Percentiles rank a stretch among this genome's conserved stretches.
These are phyloP conservation scores for Leishmania arabica DNA, from an alignment of 208 protist species.

Conservation along the genomic window DNA sequence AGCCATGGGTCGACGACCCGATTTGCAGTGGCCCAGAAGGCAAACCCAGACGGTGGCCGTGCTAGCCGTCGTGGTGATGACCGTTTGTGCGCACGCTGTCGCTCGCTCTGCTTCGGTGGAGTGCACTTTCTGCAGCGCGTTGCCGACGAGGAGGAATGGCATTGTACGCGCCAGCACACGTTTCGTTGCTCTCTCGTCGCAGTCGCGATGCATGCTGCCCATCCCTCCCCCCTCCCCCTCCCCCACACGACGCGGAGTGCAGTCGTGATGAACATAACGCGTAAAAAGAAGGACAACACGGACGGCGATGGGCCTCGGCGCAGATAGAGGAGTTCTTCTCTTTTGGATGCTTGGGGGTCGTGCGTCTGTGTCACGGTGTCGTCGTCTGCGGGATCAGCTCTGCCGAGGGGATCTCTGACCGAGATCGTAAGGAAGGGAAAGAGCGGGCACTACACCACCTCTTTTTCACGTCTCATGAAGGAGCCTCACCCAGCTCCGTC, in stretches of 20 bases:
- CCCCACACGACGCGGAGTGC: background rate
- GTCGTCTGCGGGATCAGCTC: background rate
- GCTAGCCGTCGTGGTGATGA: background rate
- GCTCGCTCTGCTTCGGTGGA: background rate
- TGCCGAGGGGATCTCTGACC: background rate
- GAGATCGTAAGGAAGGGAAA: background rate
- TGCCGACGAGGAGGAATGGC: background rate
- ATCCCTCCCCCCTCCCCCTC: background rate
- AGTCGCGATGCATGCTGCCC: background rate
- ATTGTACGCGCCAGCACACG: background rate
- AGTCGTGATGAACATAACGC: background rate
- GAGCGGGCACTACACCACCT: background rate
- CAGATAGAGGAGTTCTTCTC: background rate
- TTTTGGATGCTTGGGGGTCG: background rate
- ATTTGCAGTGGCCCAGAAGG: slow-evolving; percentile 32
- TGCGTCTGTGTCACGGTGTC: background rate
- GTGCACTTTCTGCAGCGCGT: background rate
- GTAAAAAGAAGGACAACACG: background rate
- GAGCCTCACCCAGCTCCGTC: background rate
- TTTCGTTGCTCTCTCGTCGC: background rate
- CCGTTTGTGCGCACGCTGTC: background rate
- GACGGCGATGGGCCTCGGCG: background rate
- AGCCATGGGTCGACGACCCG: slow-evolving; percentile 27
- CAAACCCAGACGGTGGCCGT: background rate
- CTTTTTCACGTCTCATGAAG: background rate